Percentiles rank a stretch among this genome's conserved stretches.
phyloP scores from a whole-genome alignment of 164 flowering plant genomes.

The Sextonia rubra region DNA sequence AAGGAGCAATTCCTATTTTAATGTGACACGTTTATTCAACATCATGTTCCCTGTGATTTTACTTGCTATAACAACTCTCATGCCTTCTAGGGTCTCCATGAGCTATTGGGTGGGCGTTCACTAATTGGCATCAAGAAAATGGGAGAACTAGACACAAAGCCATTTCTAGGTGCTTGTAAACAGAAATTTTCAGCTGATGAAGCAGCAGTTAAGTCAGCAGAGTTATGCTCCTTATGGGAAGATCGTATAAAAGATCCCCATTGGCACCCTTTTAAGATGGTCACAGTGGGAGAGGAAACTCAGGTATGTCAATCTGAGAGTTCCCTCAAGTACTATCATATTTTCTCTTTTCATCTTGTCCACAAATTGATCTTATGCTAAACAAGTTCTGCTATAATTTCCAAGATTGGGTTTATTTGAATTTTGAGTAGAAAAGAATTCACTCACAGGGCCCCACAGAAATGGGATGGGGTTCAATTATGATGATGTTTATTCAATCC shows the following conservation, averaged over 20 bases:
- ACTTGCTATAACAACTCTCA: neutral
- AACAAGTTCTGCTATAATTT: too few species aligned
- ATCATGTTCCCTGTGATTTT: neutral
- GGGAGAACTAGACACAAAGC: constrained; percentile 70
- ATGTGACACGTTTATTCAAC: too few species aligned
- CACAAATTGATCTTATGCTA: too few species aligned
- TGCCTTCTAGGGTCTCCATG: constrained; percentile 49
- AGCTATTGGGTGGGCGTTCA: constrained; percentile 25
- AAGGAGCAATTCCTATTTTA: too few species aligned
- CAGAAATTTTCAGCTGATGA: constrained; percentile 27
- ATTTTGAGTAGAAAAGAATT: too few species aligned
- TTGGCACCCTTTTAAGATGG: constrained; percentile 36
- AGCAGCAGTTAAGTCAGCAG: constrained; percentile 16
- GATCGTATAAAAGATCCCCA: constrained; percentile 21
- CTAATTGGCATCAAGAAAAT: constrained; percentile 69
- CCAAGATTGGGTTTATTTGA: too few species aligned
- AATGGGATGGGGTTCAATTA: too few species aligned
- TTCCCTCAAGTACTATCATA: too few species aligned
- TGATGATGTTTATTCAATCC: too few species aligned
- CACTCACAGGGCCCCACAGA: too few species aligned
- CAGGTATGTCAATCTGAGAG: constrained; percentile 17
- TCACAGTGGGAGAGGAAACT: constrained; percentile 12
- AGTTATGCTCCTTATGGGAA: constrained; percentile 38
- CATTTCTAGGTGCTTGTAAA: constrained; percentile 27
- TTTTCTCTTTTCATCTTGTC: too few species aligned